Conservation (phyloP, 1,284 basidiomycete genomes). For the Fomitopsis pinicola region DNA sequence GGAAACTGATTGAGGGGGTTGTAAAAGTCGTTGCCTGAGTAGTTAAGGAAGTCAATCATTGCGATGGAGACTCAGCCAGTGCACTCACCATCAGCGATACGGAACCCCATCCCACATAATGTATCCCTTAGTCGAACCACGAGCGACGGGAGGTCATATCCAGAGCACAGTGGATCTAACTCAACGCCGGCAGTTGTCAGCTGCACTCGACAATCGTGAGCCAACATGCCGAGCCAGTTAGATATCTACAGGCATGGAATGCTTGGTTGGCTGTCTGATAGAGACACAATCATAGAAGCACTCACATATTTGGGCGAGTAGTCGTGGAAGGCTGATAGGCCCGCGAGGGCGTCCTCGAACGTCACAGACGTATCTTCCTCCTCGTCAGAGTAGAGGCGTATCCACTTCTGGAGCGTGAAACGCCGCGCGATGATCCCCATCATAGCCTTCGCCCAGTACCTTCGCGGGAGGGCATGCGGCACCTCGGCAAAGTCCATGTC, state of each 20-base stretch:
- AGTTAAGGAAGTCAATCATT: not conserved
- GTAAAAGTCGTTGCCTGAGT: constrained; percentile 28
- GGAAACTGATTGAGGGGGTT: constrained; percentile 52
- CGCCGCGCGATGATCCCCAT: constrained; percentile 40
- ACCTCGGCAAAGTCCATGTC: constrained; percentile 16
- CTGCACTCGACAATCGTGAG: constrained; percentile 32
- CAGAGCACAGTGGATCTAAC: constrained; percentile 10
- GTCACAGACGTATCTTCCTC: constrained; percentile 19
- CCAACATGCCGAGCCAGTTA: constrained; percentile 36
- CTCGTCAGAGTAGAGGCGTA: constrained; percentile 17
- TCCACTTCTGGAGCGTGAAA: constrained; percentile 42
- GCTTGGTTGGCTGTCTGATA: not conserved
- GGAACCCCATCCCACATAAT: constrained; percentile 19
- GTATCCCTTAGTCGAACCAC: constrained; percentile 15
- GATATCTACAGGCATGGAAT: constrained; percentile 26
- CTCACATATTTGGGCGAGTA: constrained; percentile 40
- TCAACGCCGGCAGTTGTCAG: constrained; percentile 8
- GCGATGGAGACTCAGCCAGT: not conserved
- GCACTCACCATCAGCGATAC: constrained; percentile 15
- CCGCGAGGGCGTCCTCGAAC: constrained; percentile 46
- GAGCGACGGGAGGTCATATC: constrained; percentile 18
- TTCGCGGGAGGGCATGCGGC: constrained; percentile 39
- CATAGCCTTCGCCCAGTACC: constrained; percentile 49
- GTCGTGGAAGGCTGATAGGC: constrained; percentile 54
- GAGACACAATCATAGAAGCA: not conserved